Percentiles rank a stretch among this genome's conserved stretches.
phyloP scores from a whole-genome alignment of 805 yeast species.

The Candida ovalis region DNA sequence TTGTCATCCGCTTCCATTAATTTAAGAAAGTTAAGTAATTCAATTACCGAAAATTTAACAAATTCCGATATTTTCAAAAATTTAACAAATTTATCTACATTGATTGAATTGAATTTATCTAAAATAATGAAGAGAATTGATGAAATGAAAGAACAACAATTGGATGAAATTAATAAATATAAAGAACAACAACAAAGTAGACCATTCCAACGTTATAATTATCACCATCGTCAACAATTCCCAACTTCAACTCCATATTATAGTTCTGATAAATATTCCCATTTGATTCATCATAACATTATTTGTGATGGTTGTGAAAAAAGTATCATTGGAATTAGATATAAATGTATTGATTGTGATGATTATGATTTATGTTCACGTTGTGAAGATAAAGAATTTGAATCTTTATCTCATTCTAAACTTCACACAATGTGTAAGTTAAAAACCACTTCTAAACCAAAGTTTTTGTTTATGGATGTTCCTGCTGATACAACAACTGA shows the following conservation, averaged over 20 bases:
- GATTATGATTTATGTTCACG: conserved; percentile 51
- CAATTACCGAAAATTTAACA: conserved; percentile 20
- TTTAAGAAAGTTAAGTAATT: conserved; percentile 13
- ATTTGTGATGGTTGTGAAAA: conserved; percentile 32
- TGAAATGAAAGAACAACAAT: conserved; percentile 9
- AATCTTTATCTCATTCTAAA: conserved; percentile 13
- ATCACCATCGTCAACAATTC: background rate
- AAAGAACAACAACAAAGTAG: background rate
- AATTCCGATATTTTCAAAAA: conserved; percentile 20
- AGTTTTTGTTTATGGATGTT: background rate
- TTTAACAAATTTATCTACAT: conserved; percentile 13
- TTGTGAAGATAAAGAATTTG: conserved; percentile 31
- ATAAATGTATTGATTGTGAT: conserved; percentile 47
- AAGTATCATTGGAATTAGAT: conserved; percentile 39
- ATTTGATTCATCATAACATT: conserved; percentile 16
- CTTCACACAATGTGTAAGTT: conserved; percentile 29
- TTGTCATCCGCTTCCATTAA: conserved; percentile 3
- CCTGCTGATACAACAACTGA: background rate
- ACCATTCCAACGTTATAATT: conserved; percentile 7
- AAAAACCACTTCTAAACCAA: conserved; percentile 5
- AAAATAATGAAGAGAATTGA: conserved; percentile 17
- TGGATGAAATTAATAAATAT: background rate
- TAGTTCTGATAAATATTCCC: background rate
- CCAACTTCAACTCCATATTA: background rate
- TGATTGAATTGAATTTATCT: conserved; percentile 19